Base-by-base conservation (phyloP, 176 grass and related monocot species). In the Eragrostis nindensis region DNA sequence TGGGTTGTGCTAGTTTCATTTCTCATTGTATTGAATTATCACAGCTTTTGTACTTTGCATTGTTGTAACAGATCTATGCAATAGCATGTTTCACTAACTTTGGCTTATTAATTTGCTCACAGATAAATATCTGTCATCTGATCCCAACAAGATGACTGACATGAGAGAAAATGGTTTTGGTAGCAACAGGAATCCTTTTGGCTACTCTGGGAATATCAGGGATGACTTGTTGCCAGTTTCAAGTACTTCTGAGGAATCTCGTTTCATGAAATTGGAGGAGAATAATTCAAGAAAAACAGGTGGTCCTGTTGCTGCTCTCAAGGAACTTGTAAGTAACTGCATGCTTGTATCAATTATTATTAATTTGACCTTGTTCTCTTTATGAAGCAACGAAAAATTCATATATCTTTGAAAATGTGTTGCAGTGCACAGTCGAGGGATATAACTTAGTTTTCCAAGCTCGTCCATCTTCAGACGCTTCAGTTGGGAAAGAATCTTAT, bases 51-150 rank as follows among this genome's bases (percentile, higher is more conserved):
- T 38, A 50, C 12, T 36, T 36, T 15, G 15, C 26, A 62, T 50
- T 68, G 24, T 13, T 84, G 24, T 7, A 26, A 40, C 24, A 62
- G 18, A 69, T 54, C 21, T 54, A 43, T 66, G 13, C 14, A 49
- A 57, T 30, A 77, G 13, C 25, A 38, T 86, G 5, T 65, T 80
- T 42, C 85, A 57, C 50, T 82, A 50, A 87, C 61, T 62, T 76
- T 84, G 59, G 57, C 73, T 30, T 79, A 36, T 39, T 4, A 68
- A 62, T 86, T 90, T 79, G 76, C 69, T 74, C 70, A 76, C 90
- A 99, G 96, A 95, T 86, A 95, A 93, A 82, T 99, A 99, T 71
- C 60, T 95, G 59, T 95, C 70, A 17, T 86, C 78, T 89, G 96
- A 92, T 77, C 81, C 61, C 26, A 85, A 82, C 68, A 91, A 88